These are phyloP conservation scores for Fusarium sp. DNA, from an alignment of 2,329 filamentous ascomycete genomes.

Conservation along the genomic window DNA sequence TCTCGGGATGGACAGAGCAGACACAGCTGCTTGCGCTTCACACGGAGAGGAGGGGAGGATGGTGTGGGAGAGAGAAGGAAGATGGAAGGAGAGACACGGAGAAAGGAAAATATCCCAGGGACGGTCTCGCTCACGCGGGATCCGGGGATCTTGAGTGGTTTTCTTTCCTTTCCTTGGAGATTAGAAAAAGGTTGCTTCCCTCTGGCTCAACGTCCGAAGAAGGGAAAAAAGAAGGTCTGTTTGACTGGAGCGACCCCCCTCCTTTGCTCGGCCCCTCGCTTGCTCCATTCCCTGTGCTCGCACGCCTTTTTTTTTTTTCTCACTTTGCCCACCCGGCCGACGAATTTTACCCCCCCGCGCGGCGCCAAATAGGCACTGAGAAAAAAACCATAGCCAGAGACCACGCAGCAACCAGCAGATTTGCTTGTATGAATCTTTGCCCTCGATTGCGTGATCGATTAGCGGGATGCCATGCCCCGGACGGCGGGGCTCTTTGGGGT, in stretches of 20 bases:
- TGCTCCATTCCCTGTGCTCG: slow-evolving; percentile 34
- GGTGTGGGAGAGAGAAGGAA: slow-evolving; percentile 11
- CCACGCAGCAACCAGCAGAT: slow-evolving; percentile 30
- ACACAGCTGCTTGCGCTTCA: slow-evolving; percentile 36
- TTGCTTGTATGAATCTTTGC: slow-evolving; percentile 46
- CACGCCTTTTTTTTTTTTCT: slow-evolving; percentile 36
- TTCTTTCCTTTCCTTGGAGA: slow-evolving; percentile 37
- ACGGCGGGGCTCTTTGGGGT: slow-evolving; percentile 41
- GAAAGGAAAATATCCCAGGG: slow-evolving; percentile 36
- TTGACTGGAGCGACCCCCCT: slow-evolving; percentile 36
- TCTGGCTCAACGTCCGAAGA: slow-evolving; percentile 41
- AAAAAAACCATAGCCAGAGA: slow-evolving; percentile 36
- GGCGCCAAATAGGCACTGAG: slow-evolving; percentile 32
- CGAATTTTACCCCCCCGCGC: slow-evolving; percentile 43
- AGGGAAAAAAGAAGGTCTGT: slow-evolving; percentile 34
- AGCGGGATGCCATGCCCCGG: slow-evolving; percentile 47
- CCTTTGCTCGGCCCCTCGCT: slow-evolving; percentile 37
- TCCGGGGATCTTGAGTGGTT: slow-evolving; percentile 38
- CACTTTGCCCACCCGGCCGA: slow-evolving; percentile 22
- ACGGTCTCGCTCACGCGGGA: slow-evolving; percentile 41
- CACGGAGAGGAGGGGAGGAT: slow-evolving; percentile 43
- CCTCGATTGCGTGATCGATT: slow-evolving; percentile 49
- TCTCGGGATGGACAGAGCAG: slow-evolving; percentile 32
- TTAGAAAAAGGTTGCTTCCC: slow-evolving; percentile 45
- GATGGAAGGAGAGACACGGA: slow-evolving; percentile 5